Evolutionary conservation across 2,329 filamentous ascomycete genomes (phyloP), one percentile per base, ranked within the genome.

Genomic region (Didymella pinodella): DNA sequence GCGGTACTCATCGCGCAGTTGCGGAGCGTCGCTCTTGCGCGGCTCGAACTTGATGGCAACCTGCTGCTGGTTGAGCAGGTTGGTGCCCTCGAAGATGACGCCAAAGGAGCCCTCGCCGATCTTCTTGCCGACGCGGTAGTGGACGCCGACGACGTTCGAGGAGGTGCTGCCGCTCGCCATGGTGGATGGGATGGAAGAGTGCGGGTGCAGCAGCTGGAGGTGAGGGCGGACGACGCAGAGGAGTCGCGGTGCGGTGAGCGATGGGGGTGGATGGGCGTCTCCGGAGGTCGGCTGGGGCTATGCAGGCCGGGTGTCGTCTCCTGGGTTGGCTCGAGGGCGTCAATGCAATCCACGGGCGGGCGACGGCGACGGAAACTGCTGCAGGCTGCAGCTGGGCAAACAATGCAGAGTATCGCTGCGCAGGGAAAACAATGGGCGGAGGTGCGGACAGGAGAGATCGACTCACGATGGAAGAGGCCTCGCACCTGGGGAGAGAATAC

Each of bases 1-100:
- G 75, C 95, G 88, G 80, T 99, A 99, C 79, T 99, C 95, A 85
- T 99, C 95, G 79, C 95, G 90, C 68, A 99, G 83, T 79, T 99
- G 95, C 57, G 95, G 95, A 77, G 95, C 95, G 82, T 99, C 95
- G 80, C 94, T 98, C 84, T 99, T 99, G 71, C 95, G 88, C 60
- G 95, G 95, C 90, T 99, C 95, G 81, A 99, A 99, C 85, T 99
- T 99, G 85, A 99, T 99, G 75, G 95, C 95, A 64, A 99, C 94
- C 82, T 97, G 93, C 80, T 98, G 95, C 81, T 96, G 97, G 85
- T 99, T 99, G 79, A 99, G 85, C 71, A 99, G 86, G 79, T 99
- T 99, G 75, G 93, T 98, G 70, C 95, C 95, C 81, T 98, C 95
- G 75, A 98, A 98, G 77, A 98, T 97, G 71, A 98, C 95, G 84